phyloP scores from a whole-genome alignment of 192 early-diverging fungal species.

The Chytriomyces confervae region DNA sequence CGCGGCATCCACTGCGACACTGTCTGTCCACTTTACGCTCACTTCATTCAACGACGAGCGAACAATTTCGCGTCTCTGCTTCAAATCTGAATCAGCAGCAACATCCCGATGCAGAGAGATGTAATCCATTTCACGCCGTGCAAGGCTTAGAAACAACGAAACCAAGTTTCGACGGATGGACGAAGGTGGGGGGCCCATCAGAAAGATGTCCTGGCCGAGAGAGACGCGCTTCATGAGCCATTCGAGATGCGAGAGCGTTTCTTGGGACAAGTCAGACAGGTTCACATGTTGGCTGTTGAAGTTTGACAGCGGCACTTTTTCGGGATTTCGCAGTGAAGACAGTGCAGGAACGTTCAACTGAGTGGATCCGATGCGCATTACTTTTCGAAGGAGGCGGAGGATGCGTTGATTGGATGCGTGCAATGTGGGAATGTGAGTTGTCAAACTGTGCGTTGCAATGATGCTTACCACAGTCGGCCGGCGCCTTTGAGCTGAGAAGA shows the following conservation, averaged over 20 bases:
- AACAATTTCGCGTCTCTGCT: slow-evolving; percentile 77
- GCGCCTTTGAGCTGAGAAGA: too few relatives aligned
- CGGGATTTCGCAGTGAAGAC: not conserved
- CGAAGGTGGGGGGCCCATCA: slow-evolving; percentile 74
- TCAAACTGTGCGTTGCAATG: too few relatives aligned
- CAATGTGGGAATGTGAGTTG: too few relatives aligned
- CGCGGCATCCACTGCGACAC: slow-evolving; percentile 58
- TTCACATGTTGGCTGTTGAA: not conserved
- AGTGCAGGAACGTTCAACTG: not conserved
- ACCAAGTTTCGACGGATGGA: slow-evolving; percentile 64
- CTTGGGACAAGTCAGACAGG: slow-evolving; percentile 24
- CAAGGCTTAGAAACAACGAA: slow-evolving; percentile 73
- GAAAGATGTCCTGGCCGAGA: slow-evolving; percentile 79
- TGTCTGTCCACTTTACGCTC: slow-evolving; percentile 52
- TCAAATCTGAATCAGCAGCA: slow-evolving; percentile 74
- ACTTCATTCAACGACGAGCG: slow-evolving; percentile 54
- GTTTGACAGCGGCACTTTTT: not conserved
- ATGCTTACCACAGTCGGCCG: too few relatives aligned
- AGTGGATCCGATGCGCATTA: not conserved
- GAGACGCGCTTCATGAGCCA: slow-evolving; percentile 85
- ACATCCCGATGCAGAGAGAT: slow-evolving; percentile 76
- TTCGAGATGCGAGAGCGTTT: slow-evolving; percentile 46
- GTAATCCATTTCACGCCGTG: slow-evolving; percentile 73
- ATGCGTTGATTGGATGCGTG: too few relatives aligned
- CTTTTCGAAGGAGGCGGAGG: too few relatives aligned